Base-by-base conservation (phyloP, 202 grass and related monocot species). In the Dendrocalamus latiflorus region DNA sequence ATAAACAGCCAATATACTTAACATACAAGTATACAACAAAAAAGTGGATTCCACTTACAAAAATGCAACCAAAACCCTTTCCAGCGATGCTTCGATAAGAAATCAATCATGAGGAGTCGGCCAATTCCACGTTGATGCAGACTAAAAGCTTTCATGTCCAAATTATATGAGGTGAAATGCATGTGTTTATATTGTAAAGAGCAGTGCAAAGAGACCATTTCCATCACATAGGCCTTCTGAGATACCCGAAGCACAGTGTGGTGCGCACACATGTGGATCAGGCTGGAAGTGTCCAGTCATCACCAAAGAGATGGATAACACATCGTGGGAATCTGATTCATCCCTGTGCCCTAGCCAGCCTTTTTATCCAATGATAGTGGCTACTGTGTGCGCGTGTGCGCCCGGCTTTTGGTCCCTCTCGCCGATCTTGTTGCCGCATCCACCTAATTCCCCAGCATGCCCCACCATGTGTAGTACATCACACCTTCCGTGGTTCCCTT, bases 341-440 rank as follows among this genome's bases (percentile, higher is more conserved):
- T 60, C 84, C 70, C 63, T 67, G 69, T 70, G 75, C 75, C 63
- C 54, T 80, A 75, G 54, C 75, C 60, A 59, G 17, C 10, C 81
- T 83, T 83, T 90, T 58, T 90, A 90, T 84, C 88, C 84, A 83
- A 87, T 84, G 75, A 84, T 84, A 84, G 80, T 84, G 88, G 88
- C 88, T 77, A 74, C 78, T 49, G 68, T 73, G 73, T 38, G 73
- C 72, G 47, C 64, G 70, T 69, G 78, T 2, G 88, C 42, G 50
- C 24, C 39, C 68, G 79, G 79, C 88, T 83, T 86, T 90, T 79
- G 68, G 88, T 44, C 73, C 71, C 65, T 65, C 77, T 84, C 84
- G 80, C 75, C 84, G 47, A 87, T 76, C 84, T 87, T 90, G 88
- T 90, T 87, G 88, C 88, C 84, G 88, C 88, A 80, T 90, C 80